These are phyloP conservation scores for Monilinia vaccinii-corymbosi DNA, from an alignment of 2,329 filamentous ascomycete genomes.

Conservation along the genomic window DNA sequence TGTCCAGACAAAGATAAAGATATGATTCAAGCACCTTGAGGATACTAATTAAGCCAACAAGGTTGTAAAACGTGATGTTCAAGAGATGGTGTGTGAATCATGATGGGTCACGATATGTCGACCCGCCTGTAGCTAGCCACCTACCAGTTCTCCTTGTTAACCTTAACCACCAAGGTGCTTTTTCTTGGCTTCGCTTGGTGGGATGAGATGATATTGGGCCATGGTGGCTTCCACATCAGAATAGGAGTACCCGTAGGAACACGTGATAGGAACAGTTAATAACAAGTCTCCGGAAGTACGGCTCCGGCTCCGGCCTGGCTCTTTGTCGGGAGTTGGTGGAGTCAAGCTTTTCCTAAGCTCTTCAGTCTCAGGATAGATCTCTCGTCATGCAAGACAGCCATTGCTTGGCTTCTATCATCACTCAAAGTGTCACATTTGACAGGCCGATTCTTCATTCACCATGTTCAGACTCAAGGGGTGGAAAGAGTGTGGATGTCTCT, in stretches of 20 bases:
- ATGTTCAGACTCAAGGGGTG: background rate
- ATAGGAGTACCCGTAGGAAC: too few species aligned
- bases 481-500: background rate
- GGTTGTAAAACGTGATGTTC: background rate
- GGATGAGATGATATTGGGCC: background rate
- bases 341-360: slow-evolving; percentile 5
- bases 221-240: background rate
- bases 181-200: slow-evolving; percentile 4
- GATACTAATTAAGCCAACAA: background rate
- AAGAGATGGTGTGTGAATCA: background rate
- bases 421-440: background rate
- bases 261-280: too few species aligned
- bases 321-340: slow-evolving; percentile 1
- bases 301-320: too few species aligned
- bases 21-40: background rate
- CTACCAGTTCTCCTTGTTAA: too few species aligned
- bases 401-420: too few species aligned
- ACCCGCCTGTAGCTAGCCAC: too few species aligned
- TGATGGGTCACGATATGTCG: too few species aligned
- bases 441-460: background rate
- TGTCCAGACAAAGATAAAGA: too few species aligned
- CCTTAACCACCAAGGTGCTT: background rate
- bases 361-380: too few species aligned
- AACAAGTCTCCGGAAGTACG: background rate
- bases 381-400: too few species aligned